Evolutionary conservation across 305 asterid genomes (phyloP), one percentile per base, ranked within the genome.

Genomic region (Fraxinus sp.): DNA sequence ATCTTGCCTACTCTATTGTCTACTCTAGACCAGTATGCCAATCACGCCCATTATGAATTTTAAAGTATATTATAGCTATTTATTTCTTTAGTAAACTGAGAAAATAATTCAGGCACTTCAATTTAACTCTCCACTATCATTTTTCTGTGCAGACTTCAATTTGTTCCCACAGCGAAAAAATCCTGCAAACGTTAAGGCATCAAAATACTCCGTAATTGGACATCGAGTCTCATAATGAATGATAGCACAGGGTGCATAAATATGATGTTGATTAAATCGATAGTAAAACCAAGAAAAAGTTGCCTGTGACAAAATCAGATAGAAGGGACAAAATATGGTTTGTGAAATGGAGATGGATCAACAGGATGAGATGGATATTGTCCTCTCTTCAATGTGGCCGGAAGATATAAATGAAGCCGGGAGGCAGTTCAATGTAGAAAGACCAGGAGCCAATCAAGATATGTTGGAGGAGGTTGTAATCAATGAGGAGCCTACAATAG

Each of bases 331-430:
- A 71, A 35, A 85, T 64, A 92, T 93, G 98, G 97, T 93, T 52
- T 91, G 94, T 74, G 98, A 93, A 81, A 94, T 90, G 92, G 94
- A 92, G 82, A 83, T 39, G 2, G 95, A 92, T 52, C 89, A 85
- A 41, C 52, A 87, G 0, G 97, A 94, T 78, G 98, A 95, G 33
- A 90, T 89, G 94, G 98, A 95, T 62, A 81, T 91, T 13, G 97
- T 93, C 86, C 93, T 95, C 26, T 87, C 97, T 20, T 95, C 98
- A 4, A 95, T 95, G 99, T 95, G 99, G 99, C 99, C 98, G 7
- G 98, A 95, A 79, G 97, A 93, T 84, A 93, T 94, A 73, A 94
- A 93, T 22, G 98, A 92, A 78, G 97, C 91, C 2, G 97, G 98
- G 7, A 88, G 93, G 64, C 97, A 92, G 74, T 95, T 94, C 92